A percentile compares a stretch with the other conserved stretches of the same genome.
Conservation (phyloP, 2,329 filamentous ascomycete genomes). For the Emergomyces pasteurianus region DNA sequence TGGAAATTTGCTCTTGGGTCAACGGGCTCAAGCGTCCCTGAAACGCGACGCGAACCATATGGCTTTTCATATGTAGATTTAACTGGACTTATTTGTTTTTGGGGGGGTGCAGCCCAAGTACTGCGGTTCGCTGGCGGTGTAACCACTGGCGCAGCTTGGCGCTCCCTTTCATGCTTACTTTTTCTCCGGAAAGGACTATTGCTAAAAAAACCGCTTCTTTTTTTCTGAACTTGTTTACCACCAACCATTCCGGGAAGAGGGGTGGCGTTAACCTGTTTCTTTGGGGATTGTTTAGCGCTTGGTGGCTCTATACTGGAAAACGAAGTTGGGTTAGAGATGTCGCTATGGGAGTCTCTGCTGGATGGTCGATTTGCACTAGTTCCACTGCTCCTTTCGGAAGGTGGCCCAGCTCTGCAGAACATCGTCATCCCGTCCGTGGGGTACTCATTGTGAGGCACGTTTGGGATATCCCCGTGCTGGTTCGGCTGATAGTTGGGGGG, state of each 20-base stretch:
- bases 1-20: constrained; percentile 89
- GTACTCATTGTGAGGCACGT: constrained; percentile 81
- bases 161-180: constrained; percentile 65
- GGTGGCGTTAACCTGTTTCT: constrained; percentile 43
- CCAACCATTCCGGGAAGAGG: constrained; percentile 37
- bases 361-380: constrained; percentile 61
- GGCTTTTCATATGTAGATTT: constrained; percentile 26
- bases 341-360: constrained; percentile 80
- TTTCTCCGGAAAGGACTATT: constrained; percentile 87
- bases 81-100: constrained; percentile 32
- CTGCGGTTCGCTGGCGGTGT: constrained; percentile 36
- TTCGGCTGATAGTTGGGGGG: constrained; percentile 41
- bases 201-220: constrained; percentile 79
- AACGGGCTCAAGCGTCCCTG: constrained; percentile 62
- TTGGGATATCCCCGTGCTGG: constrained; percentile 52
- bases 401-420: constrained; percentile 69
- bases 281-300: constrained; percentile 61
- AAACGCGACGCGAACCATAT: constrained; percentile 15
- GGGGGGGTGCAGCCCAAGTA: constrained; percentile 39
- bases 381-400: constrained; percentile 56
- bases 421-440: constrained; percentile 96
- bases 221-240: constrained; percentile 57
- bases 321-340: constrained; percentile 79
- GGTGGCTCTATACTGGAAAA: constrained; percentile 73
- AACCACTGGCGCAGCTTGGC: constrained; percentile 22